phyloP scores from a whole-genome alignment of 1,284 basidiomycete genomes.

The Papiliotrema laurentii region DNA sequence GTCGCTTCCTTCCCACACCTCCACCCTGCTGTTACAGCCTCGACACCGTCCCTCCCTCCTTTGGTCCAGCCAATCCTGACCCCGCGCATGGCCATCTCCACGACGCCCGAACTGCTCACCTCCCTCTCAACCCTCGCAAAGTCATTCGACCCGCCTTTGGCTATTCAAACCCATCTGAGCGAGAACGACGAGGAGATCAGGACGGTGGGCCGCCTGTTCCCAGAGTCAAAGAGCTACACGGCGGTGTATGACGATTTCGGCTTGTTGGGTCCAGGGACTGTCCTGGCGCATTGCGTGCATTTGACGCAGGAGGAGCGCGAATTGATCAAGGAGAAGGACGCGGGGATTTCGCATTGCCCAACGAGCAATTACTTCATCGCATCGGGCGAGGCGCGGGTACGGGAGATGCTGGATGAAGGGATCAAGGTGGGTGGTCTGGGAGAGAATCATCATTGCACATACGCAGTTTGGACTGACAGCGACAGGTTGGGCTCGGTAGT shows the following conservation, averaged over 20 bases:
- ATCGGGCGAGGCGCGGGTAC: neutral
- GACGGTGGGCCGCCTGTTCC: constrained; percentile 64
- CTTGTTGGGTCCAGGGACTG: constrained; percentile 71
- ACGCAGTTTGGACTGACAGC: constrained; percentile 2
- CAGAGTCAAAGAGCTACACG: constrained; percentile 60
- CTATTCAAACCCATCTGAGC: constrained; percentile 88
- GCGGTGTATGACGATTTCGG: constrained; percentile 76
- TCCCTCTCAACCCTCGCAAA: constrained; percentile 58
- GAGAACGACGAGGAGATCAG: constrained; percentile 77
- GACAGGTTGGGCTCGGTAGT: constrained; percentile 78
- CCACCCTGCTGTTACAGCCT: constrained; percentile 7
- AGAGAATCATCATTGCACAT: neutral
- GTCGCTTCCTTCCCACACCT: constrained; percentile 60
- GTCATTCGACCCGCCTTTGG: constrained; percentile 53
- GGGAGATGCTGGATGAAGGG: neutral
- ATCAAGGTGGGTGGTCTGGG: neutral
- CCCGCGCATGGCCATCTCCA: constrained; percentile 93
- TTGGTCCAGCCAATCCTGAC: constrained; percentile 88
- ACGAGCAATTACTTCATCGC: neutral
- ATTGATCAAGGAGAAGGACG: constrained; percentile 55
- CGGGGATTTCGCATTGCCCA: neutral
- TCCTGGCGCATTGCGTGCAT: constrained; percentile 79
- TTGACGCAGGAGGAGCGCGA: constrained; percentile 66
- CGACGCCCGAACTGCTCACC: constrained; percentile 66
- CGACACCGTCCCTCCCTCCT: constrained; percentile 10